Base-by-base conservation (phyloP, 2,329 filamentous ascomycete genomes). In the Fusarium praegraminearum region DNA sequence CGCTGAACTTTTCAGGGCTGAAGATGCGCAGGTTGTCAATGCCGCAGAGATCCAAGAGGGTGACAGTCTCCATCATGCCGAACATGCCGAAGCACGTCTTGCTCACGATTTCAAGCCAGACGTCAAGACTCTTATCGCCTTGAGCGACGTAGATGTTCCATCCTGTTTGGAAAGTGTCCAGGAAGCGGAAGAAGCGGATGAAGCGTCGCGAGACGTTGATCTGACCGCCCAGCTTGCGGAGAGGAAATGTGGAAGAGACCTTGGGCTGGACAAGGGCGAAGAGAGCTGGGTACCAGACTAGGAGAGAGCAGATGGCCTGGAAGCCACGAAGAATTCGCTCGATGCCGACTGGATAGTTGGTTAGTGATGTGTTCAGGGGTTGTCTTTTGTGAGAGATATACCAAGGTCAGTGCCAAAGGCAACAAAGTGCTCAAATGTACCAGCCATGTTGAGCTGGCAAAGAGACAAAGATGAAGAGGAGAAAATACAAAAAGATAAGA, bases 141-240 rank as follows among this genome's bases (percentile, higher is more conserved):
- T 77, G 52, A 7, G 76, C 50, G 6, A 62, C 43, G 70, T 82
- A 87, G 32, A 82, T 74, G 4, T 76, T 74, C 74, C 83, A 84
- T 2, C 88, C 86, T 3, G 80, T 76, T 26, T 81, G 76, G 70
- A 92, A 90, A 50, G 83, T 84, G 46, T 89, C 87, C 54, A 91
- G 78, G 76, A 90, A 93, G 73, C 89, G 89, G 76, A 92, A 91
- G 60, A 91, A 81, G 15, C 91, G 88, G 75, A 93, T 85, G 78
- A 87, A 89, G 24, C 90, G 86, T 38, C 91, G 84, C 20, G 80
- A 79, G 44, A 87, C 73, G 65, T 82, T 84, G 56, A 88, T 74
- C 40, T 80, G 81, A 45, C 74, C 65, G 62, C 80, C 80, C 20
- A 87, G 73, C 7, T 69, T 52, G 36, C 70, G 57, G 32, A 83